phyloP scores from a whole-genome alignment of 495 filamentous ascomycete genomes.

The Penicillium cinerascens region DNA sequence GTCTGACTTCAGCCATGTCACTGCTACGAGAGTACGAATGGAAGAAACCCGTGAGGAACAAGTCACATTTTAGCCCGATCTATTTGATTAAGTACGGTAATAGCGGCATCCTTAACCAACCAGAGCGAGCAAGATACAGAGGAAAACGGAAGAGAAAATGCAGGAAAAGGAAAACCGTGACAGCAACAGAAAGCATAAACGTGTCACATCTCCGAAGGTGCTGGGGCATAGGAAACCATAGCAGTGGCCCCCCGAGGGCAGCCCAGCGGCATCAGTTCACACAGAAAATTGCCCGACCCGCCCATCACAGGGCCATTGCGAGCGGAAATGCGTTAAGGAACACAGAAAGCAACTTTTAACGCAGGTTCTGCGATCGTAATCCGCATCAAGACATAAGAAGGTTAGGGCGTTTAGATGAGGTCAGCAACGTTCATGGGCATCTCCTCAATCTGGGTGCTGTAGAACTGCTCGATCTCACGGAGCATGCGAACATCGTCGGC shows the following conservation, averaged over 20 bases:
- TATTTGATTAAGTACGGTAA: constrained; percentile 41
- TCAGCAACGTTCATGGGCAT: constrained; percentile 61
- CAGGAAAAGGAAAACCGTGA: constrained; percentile 37
- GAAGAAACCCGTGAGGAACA: constrained; percentile 34
- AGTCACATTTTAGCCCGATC: constrained; percentile 45
- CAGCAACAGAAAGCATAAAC: constrained; percentile 42
- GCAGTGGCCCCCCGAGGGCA: constrained; percentile 9
- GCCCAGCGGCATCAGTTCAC: neutral
- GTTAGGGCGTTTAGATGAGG: constrained; percentile 49
- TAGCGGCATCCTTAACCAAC: constrained; percentile 42
- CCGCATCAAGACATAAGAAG: constrained; percentile 41
- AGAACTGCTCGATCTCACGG: constrained; percentile 84
- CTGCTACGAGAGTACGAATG: neutral
- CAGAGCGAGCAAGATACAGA: constrained; percentile 42
- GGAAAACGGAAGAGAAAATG: constrained; percentile 22
- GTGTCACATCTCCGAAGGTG: constrained; percentile 44
- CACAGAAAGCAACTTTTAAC: constrained; percentile 50
- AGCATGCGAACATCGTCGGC: constrained; percentile 99
- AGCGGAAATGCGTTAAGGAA: constrained; percentile 36
- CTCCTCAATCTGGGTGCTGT: constrained; percentile 62
- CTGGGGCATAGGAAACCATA: constrained; percentile 43
- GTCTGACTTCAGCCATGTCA: neutral
- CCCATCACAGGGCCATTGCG: constrained; percentile 19
- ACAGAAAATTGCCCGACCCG: neutral
- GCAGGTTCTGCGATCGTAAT: constrained; percentile 45